Evolutionary conservation across 306 rosid species (phyloP), one percentile per base, ranked within the genome.

Genomic region (Gynostemma pentaphyllum): DNA sequence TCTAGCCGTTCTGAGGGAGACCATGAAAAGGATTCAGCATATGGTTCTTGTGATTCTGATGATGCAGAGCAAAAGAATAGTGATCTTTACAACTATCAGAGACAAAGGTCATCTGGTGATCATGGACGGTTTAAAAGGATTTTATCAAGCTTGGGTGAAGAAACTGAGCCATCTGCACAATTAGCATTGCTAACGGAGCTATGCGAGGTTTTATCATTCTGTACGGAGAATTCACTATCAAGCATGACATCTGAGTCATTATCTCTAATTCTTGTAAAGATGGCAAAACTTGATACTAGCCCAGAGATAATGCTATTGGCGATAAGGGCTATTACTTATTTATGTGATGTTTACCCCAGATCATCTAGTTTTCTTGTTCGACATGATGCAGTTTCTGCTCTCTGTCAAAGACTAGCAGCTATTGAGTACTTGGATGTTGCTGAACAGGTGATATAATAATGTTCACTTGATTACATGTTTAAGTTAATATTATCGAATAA

Each of bases 41-140:
- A 88, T 67, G 96, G 89, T 41, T 92, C 98, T 21, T 92, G 95
- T 76, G 99, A 89, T 74, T 89, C 96, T 7, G 95, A 86, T 75
- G 97, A 94, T 68, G 84, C 81, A 57, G 96, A 82, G 36, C 94
- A 79, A 10, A 83, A 82, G 46, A 82, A 86, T 56, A 72, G 62
- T 69, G 72, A 85, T 64, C 87, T 88, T 53, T 75, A 77, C 2
- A 83, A 83, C 50, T 84, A 78, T 79, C 94, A 89, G 71, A 80
- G 95, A 74, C 78, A 59, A 71, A 78, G 97, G 83, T 67, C 83
- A 5, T 74, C 81, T 4, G 75, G 85, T 68, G 99, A 94, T 83
- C 86, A 82, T 72, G 97, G 89, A 45, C 89, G 72, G 70, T 84
- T 94, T 64, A 85, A 81, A 74, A 85, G 63, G 68, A 73, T 94